Evolutionary conservation across 352 stramenopile genomes (phyloP).

Genomic region (Blastocystis sp.): DNA sequence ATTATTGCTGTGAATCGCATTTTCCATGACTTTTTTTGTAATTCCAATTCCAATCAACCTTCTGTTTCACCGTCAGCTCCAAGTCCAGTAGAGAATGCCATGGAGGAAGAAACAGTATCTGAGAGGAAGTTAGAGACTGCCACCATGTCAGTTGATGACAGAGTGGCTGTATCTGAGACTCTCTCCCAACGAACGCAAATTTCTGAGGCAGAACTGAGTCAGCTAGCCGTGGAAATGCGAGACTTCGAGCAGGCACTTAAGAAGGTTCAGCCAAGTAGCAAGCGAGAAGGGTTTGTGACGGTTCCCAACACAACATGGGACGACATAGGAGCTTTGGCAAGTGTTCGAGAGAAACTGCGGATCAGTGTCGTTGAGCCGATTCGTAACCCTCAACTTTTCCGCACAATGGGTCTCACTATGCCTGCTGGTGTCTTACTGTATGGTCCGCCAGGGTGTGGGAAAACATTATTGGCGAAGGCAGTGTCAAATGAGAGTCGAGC

Average conservation of each 20-base stretch:
- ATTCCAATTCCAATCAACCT: background rate
- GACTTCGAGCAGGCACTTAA: slow-evolving; percentile 96
- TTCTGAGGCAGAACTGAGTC: no score
- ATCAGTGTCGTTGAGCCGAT: slow-evolving; percentile 97
- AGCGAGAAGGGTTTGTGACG: slow-evolving; percentile 96
- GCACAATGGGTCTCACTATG: slow-evolving; percentile 81
- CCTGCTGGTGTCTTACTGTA: slow-evolving; percentile 94
- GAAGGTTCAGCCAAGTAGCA: slow-evolving; percentile 91
- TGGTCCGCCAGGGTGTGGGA: slow-evolving; percentile 94
- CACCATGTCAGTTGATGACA: no score
- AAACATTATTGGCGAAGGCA: slow-evolving; percentile 97
- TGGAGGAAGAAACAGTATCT: background rate
- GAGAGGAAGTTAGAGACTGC: no score
- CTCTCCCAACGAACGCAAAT: no score
- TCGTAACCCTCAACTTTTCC: slow-evolving; percentile 98
- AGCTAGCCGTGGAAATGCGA: slow-evolving; percentile 92
- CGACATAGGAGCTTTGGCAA: slow-evolving; percentile 95
- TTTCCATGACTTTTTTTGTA: slow-evolving; percentile 70
- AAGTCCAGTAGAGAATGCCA: background rate
- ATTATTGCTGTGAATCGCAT: slow-evolving; percentile 94
- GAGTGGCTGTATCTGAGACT: no score
- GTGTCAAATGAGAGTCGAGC: slow-evolving; percentile 98
- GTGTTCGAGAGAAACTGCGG: slow-evolving; percentile 94
- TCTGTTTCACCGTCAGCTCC: background rate
- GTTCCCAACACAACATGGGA: slow-evolving; percentile 95